A percentile compares a stretch with the other conserved stretches of the same genome.
Evolutionary conservation across 805 yeast genomes (phyloP).

Genomic region (Huiozyma sinensis): DNA sequence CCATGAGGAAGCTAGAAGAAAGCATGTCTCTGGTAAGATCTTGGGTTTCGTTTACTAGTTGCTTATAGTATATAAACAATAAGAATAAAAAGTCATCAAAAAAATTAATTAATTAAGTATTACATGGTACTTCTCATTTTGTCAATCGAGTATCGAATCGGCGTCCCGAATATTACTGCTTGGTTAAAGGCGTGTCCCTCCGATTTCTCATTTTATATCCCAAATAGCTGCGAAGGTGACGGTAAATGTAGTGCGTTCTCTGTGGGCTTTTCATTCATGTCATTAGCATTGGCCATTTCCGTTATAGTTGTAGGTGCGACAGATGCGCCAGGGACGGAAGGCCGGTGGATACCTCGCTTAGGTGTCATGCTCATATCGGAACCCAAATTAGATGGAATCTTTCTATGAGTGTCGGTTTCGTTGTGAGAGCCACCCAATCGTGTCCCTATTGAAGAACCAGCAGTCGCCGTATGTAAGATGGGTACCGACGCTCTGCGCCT

Average conservation of each 20-base stretch:
- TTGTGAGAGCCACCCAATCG: not conserved
- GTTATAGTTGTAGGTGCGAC: not conserved
- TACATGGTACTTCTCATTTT: not conserved
- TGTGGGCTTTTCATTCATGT: not conserved
- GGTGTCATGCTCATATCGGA: not conserved
- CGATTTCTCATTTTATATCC: not conserved
- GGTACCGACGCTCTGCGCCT: not conserved
- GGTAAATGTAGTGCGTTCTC: slow-evolving; percentile 7
- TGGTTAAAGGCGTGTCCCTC: not conserved
- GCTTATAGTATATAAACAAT: not conserved
- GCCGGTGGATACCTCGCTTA: no score
- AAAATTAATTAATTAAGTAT: not conserved
- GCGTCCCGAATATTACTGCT: not conserved
- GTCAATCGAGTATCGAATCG: not conserved
- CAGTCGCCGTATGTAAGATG: not conserved
- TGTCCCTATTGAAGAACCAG: not conserved
- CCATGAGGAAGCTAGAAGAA: slow-evolving; percentile 99
- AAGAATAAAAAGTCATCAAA: not conserved
- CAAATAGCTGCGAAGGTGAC: slow-evolving; percentile 13
- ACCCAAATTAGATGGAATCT: not conserved
- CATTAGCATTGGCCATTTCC: not conserved
- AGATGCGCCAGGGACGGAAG: not conserved
- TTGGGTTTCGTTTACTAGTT: slow-evolving; percentile 89
- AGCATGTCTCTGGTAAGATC: slow-evolving; percentile 98
- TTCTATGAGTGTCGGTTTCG: not conserved